Evolutionary conservation across 129 eudicot species (phyloP), one percentile per base, ranked within the genome.

Genomic region (Silybum marianum): DNA sequence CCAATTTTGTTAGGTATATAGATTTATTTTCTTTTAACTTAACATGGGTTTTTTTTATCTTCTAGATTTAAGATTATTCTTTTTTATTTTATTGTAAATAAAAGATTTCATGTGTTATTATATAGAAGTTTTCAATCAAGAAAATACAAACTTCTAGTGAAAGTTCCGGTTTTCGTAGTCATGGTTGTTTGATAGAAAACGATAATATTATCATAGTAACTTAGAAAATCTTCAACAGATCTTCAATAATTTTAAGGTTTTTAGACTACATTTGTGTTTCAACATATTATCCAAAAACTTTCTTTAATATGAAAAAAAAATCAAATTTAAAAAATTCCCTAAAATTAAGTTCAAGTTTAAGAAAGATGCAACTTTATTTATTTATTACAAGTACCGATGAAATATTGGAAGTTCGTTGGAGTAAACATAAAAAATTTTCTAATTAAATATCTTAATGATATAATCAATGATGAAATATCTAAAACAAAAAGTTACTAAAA

Each of bases 1-100:
- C 70, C 32, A 71, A 13, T 16, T 78, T 77, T 83, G 82, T 83
- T 83, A 71, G 82, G 86, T 77, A 77, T 63, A 80, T 75, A 68
- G 65, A 68, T 80, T 68, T 82, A 30, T 81, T 73, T 54, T 54
- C 25, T 70, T 77, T 23, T 46, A 46, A 19, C 2, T 32, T 32
- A 32, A 32, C 7, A 3, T 54, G 63, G 7, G 9, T 54, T 1
- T 54, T 1, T 54, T 21, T 54, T 54, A 6, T 54, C 63, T 7
- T 54, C 6, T 58, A 58, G 6, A 58, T 18, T 58, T 1, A 58
- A 54, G 23, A 58, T 58, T 58, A 58, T 58, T 58, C 66, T 7
- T 58, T 44, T 58, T 58, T 10, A 58, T 18, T 23, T 54, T 54
- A 54, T 54, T 1, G 9, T 54, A 54, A 58, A 6, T 7, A 32